These are phyloP conservation scores for Plasmodium coatneyi DNA, from an alignment of 169 alveolate genomes.

Conservation along the genomic window DNA sequence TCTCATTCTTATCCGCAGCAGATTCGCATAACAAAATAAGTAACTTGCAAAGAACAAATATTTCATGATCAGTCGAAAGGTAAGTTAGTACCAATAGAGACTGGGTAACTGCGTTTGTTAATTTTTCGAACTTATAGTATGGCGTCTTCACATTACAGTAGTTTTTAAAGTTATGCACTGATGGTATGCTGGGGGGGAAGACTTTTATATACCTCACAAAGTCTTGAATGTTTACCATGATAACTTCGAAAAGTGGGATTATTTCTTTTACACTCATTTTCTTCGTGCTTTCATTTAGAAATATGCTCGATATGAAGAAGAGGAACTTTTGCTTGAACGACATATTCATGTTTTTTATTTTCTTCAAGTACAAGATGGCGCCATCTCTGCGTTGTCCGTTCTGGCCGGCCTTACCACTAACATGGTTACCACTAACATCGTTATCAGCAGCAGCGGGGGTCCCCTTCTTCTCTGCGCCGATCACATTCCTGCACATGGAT, in stretches of 20 bases:
- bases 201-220: constrained; percentile 19
- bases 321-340: constrained; percentile 50
- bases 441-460: background rate
- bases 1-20: constrained; percentile 79
- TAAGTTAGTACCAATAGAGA: constrained; percentile 81
- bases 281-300: constrained; percentile 50
- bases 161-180: background rate
- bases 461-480: background rate
- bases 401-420: background rate
- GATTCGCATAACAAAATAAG: constrained; percentile 78
- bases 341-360: constrained; percentile 42
- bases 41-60: constrained; percentile 81
- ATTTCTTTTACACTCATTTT: constrained; percentile 55
- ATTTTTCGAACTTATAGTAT: constrained; percentile 57
- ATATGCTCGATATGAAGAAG: constrained; percentile 67
- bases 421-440: background rate
- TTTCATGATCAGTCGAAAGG: constrained; percentile 79
- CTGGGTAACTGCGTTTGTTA: constrained; percentile 76
- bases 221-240: constrained; percentile 52
- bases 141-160: constrained; percentile 63
- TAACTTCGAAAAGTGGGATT: constrained; percentile 50
- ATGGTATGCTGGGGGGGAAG: constrained; percentile 37
- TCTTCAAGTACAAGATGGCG: constrained; percentile 12
- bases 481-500: background rate
- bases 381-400: constrained; percentile 1